Base-by-base conservation (phyloP, 805 yeast genomes). In the Suhomyces faveliae region DNA sequence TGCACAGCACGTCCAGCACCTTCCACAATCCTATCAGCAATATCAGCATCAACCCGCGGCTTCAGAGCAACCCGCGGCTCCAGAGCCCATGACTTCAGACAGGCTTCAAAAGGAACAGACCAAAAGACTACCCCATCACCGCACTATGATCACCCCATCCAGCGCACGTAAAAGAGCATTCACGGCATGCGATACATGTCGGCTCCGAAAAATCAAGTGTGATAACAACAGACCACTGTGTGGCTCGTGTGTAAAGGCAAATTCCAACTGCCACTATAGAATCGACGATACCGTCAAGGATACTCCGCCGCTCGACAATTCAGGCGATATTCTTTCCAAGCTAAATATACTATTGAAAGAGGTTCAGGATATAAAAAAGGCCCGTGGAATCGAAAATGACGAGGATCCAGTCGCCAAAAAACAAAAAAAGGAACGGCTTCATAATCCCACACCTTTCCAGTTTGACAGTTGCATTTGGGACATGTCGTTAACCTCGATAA, bases 131-230 rank as follows among this genome's bases (percentile, higher is more conserved):
- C n/a, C n/a, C 4, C 15, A 7, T 11, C 19, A 8, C 21, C 37
- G 37, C 19, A 33, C 13, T 17, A 29, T 29, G 17, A 6, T 29
- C 17, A 8, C 21, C 15, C 21, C 37, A 4, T 33, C 37, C 19
- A 17, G 15, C 21, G 4, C 37, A 15, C 47, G 74, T 22, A 63
- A 60, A 45, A 45, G 72, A 43, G 70, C 71, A 0, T 51, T 66
- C n/a, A 67, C 74, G 0, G 74, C 74, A 0, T 69, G 74, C 52
- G 72, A 67, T 49, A 59, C 64, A 5, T 69, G 74, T 48, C 55
- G 74, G 40, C 46, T 61, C 21, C 67, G 67, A 48, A 69, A 69
- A 46, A 64, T 67, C 47, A 67, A 65, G 49, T 69, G 74, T 55
- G 74, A 69, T 50, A 69, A 69, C 46, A 49, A 55, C 25, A 52